Evolutionary conservation across 345 rosid species (phyloP), one percentile per base, ranked within the genome.

Genomic region (Turritis glabra): DNA sequence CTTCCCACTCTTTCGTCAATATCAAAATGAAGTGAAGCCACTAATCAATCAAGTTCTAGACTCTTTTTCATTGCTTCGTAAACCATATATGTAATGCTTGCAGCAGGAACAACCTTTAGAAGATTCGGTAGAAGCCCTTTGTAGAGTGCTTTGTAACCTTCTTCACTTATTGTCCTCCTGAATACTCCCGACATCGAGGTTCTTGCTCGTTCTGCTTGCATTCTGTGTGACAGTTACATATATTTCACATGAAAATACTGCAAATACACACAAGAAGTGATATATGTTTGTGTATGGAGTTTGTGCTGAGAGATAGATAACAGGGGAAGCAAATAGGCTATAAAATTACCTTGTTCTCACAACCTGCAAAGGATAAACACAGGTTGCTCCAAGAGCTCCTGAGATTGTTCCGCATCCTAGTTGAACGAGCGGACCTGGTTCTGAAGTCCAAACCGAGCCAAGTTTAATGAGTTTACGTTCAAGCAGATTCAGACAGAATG

Each of bases 331-430:
- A 71, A 12, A 61, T 35, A 47, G 9, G 37, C 29, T 15, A 25
- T 26, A 19, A 18, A 41, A 8, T 67, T 79, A 93, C 97, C 97
- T 89, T 72, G 98, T 93, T 80, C 98, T 84, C 17, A 93, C 85
- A 71, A 93, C 96, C 82, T 89, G 98, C 82, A 93, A 86, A 25
- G 98, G 98, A 80, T 93, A 93, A 38, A 93, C 97, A 73, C 97
- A 88, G 23, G 96, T 89, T 77, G 96, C 98, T 74, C 96, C 98
- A 62, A 91, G 84, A 64, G 96, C 86, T 71, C 94, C 97, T 9
- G 98, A 91, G 72, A 88, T 46, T 59, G 89, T 93, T 69, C 97
- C 98, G 25, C 96, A 91, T 57, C 97, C 90, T 81, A 93, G 83
- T 80, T 88, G 98, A 61, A 88, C 83, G 7, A 89, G 84, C n/a